Conservation (phyloP, 306 rosid genomes). For the Heteromeles arbutifolia region DNA sequence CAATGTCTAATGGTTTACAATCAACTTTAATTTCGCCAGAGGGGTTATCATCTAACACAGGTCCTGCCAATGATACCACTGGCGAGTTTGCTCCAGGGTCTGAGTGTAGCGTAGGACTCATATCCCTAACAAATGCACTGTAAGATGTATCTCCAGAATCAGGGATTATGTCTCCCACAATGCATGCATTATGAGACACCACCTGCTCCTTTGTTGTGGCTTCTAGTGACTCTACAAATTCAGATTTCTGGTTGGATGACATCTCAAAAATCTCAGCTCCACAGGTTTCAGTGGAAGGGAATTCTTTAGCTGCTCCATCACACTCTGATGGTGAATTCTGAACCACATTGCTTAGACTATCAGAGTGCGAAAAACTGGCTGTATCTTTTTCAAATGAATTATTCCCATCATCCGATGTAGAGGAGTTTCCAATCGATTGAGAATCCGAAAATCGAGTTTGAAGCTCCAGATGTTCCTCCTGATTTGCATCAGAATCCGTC, state of each 20-base stretch:
- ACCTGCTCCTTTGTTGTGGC: slow-evolving; percentile 21
- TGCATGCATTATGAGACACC: slow-evolving; percentile 20
- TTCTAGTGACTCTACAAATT: slow-evolving; percentile 25
- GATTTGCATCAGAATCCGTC: slow-evolving; percentile 45
- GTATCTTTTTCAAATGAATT: slow-evolving; percentile 43
- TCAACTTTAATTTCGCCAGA: slow-evolving; percentile 14
- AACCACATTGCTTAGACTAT: slow-evolving; percentile 33
- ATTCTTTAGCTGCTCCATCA: slow-evolving; percentile 26
- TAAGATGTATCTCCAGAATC: slow-evolving; percentile 33
- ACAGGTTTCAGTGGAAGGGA: slow-evolving; percentile 25
- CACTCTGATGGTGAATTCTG: slow-evolving; percentile 44
- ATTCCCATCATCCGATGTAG: slow-evolving; percentile 53
- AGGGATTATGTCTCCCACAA: slow-evolving; percentile 31
- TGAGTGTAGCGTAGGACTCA: slow-evolving; percentile 20
- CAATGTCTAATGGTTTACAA: slow-evolving; percentile 23
- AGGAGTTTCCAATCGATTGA: slow-evolving; percentile 57
- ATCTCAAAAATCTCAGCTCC: slow-evolving; percentile 34
- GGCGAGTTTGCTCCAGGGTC: slow-evolving; percentile 31
- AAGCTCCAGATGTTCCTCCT: slow-evolving; percentile 42
- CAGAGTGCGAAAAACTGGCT: slow-evolving; percentile 46
- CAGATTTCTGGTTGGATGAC: slow-evolving; percentile 27
- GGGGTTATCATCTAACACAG: slow-evolving; percentile 30
- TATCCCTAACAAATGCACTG: slow-evolving; percentile 28
- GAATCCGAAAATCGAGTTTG: slow-evolving; percentile 56
- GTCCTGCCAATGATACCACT: slow-evolving; percentile 14